Evolutionary conservation across 768 basidiomycete genomes (phyloP).

Genomic region (Mycena rosella): DNA sequence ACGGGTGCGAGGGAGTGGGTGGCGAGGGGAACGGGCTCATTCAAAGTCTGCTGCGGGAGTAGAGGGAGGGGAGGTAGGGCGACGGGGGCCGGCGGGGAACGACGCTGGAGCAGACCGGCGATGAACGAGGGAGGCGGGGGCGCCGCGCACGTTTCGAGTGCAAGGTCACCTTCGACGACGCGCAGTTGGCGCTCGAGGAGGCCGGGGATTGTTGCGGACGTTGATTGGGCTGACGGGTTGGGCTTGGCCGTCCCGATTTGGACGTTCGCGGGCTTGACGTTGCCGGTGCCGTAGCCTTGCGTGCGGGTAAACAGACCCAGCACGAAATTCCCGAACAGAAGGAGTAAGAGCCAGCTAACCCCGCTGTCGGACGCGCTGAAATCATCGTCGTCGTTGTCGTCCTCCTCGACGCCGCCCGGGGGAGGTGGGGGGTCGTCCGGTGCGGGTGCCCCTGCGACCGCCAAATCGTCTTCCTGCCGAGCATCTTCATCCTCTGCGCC

Average conservation of each 20-base stretch:
- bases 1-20: not conserved
- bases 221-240: no score
- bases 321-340: not conserved
- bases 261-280: not conserved
- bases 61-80: not conserved
- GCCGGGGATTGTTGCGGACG: not conserved
- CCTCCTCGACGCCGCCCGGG: not conserved
- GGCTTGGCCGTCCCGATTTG: no score
- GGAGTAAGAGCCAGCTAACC: not conserved
- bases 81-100: not conserved
- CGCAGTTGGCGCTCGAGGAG: not conserved
- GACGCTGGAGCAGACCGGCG: not conserved
- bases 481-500: not conserved
- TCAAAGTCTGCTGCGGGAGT: not conserved
- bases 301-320: no score
- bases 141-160: not conserved
- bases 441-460: not conserved
- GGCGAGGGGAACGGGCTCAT: not conserved
- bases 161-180: not conserved
- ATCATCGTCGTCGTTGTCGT: not conserved
- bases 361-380: not conserved
- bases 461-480: not conserved
- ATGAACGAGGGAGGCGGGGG: not conserved
- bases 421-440: slow-evolving; percentile 21
- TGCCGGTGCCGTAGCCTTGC: no score